Evolutionary conservation across 768 basidiomycete genomes (phyloP), one percentile per base, ranked within the genome.

Genomic region (Xanthoconium stramineum): DNA sequence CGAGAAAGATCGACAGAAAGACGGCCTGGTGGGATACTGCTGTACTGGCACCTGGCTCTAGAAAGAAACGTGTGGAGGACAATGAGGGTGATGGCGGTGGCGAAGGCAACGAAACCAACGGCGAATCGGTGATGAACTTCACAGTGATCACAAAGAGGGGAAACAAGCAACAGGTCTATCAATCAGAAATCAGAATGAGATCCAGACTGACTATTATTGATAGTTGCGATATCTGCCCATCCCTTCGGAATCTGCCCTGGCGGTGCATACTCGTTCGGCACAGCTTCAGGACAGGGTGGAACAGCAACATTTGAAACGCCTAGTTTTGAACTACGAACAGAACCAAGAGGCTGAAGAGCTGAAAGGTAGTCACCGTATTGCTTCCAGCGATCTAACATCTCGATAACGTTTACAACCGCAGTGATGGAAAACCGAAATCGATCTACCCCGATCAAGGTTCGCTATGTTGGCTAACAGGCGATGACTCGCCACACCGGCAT

Each of bases 271-370:
- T 2, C 85, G 88, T 32, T 84, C 89, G 3, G 92, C 97, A 42
- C 97, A 98, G 66, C 76, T 91, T 59, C 94, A 94, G 69, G 94
- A 95, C 72, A 91, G 88, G 73, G 93, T 91, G 8, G 97, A 99
- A 68, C 96, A 98, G 63, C 94, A 98, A 71, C 92, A 98, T 58
- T 76, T 99, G 62, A 99, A 99, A 76, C 84, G 87, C n/a, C 80
- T 98, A 19, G 97, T 97, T 5, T 80, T 96, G 50, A 83, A 93
- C 68, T 94, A 93, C 60, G 92, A 93, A 66, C 91, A 93, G 64
- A 87, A 88, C 35, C 92, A 93, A 70, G 91, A 92, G 72, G 87
- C 82, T 4, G 89, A 91, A 68, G 89, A 91, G 65, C 65, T 89
- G 62, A 89, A 84, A 82, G 88, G 89, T 87, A 54, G 1, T 29